Base-by-base conservation (phyloP, 352 stramenopile genomes). In the Blastocystis sp. region DNA sequence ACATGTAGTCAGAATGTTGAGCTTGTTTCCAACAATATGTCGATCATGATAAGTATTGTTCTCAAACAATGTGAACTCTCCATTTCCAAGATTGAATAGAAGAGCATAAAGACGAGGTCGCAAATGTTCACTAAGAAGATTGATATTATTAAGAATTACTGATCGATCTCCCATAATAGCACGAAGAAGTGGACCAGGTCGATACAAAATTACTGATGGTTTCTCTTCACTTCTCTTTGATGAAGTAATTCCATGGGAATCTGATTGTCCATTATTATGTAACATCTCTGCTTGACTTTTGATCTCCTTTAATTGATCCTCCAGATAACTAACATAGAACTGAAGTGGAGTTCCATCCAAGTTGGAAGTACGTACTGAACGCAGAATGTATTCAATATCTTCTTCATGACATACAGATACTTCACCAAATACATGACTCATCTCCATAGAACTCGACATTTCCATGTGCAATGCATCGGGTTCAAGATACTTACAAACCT, bases 101-200 rank as follows among this genome's bases (percentile, higher is more conserved):
- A 78, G n/a, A 21, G 27, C 37, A 49, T 78, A 78, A 21, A 78
- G 66, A 21, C 43, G 32, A 32, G 27, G 59, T 9, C 32, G 66
- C 37, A 78, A n/a, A 59, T 29, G 43, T 12, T 78, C 66, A 58
- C 59, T 78, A 27, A 58, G 21, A 11, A 59, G 21, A 24, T 78
- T 43, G 24, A 78, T 52, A 49, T 78, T 78, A 16, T 49, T 35
- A 11, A 78, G 37, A 58, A 59, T 9, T 24, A 65, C 24, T 12
- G 57, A 29, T 7, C 29, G 11, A 9, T 29, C 57, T 0, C 57
- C 7, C 24, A 65, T 7, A 21, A 65, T 21, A 16, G 7, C 29
- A 7, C 19, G 7, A 7, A 65, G 57, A 24, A 65, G 37, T 9
- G 57, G 57, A 65, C 57, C 57, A 7, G 57, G 57, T 37, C 57